phyloP scores from a whole-genome alignment of 345 rosid genomes.

The Hibiscus tridactylites region DNA sequence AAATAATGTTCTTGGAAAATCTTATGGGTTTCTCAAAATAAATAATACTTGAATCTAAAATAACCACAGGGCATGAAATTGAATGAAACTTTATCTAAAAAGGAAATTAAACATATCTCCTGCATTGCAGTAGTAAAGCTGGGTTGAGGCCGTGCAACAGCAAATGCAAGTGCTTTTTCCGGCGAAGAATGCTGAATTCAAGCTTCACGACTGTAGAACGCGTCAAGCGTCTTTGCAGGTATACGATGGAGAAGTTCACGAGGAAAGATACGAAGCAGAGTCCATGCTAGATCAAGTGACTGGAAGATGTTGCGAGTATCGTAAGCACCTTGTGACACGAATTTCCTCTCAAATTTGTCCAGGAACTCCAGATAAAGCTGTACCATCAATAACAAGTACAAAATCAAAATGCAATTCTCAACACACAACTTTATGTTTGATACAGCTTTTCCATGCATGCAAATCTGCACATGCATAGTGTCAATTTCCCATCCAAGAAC shows the following conservation, averaged over 20 bases:
- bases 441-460: not conserved
- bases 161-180: not conserved
- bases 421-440: not conserved
- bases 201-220: constrained; percentile 75
- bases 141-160: not conserved
- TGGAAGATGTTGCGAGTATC: constrained; percentile 95
- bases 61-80: not conserved
- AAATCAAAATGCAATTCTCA: constrained; percentile 4
- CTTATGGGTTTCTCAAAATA: not conserved
- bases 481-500: not conserved
- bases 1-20: not conserved
- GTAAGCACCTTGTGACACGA: constrained; percentile 84
- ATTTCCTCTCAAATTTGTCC: constrained; percentile 96
- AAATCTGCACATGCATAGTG: not conserved
- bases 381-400: not conserved
- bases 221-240: constrained; percentile 91
- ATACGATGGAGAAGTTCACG: constrained; percentile 98
- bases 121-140: not conserved
- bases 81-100: not conserved
- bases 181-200: constrained; percentile 37
- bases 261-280: constrained; percentile 93
- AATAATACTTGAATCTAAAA: not conserved
- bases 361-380: constrained; percentile 17
- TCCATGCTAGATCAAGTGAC: constrained; percentile 95
- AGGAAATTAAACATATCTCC: not conserved